Percentiles rank a stretch among this genome's conserved stretches.
Evolutionary conservation across 1,139 yeast genomes (phyloP).

Genomic region (Wickerhamomyces sp.): DNA sequence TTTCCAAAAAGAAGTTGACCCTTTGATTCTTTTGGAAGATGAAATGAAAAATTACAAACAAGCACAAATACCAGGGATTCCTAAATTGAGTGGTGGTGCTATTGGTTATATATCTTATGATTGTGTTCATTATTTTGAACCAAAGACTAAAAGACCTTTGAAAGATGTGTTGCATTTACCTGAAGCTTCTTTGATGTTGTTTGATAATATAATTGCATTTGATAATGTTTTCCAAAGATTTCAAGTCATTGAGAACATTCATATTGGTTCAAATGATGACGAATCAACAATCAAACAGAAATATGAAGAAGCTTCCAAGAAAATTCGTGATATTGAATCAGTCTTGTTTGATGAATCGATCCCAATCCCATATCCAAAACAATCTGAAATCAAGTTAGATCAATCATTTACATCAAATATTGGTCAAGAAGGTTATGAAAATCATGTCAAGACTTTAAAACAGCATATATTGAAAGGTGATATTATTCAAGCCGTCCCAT

Average conservation of each 20-base stretch:
- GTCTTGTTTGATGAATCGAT: slow-evolving; percentile 40
- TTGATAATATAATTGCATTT: slow-evolving; percentile 83
- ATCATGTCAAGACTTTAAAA: slow-evolving; percentile 69
- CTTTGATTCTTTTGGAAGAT: slow-evolving; percentile 64
- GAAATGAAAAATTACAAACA: slow-evolving; percentile 64
- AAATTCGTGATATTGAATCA: slow-evolving; percentile 53
- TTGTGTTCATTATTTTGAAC: slow-evolving; percentile 94
- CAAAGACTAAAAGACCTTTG: slow-evolving; percentile 69
- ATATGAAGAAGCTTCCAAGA: slow-evolving; percentile 50
- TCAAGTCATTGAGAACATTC: slow-evolving; percentile 80
- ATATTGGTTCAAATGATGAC: slow-evolving; percentile 36
- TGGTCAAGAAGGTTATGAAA: slow-evolving; percentile 90
- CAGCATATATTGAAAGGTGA: slow-evolving; percentile 85
- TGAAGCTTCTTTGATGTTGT: slow-evolving; percentile 87
- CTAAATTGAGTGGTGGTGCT: slow-evolving; percentile 91
- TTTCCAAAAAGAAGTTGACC: slow-evolving; percentile 61
- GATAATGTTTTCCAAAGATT: slow-evolving; percentile 93
- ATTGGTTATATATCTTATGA: slow-evolving; percentile 94
- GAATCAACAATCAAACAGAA: slow-evolving; percentile 39
- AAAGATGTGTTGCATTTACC: slow-evolving; percentile 81
- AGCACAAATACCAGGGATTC: slow-evolving; percentile 75
- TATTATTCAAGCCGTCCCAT: slow-evolving; percentile 95
- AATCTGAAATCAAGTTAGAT: slow-evolving; percentile 58
- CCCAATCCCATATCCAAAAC: slow-evolving; percentile 52
- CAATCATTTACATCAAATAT: slow-evolving; percentile 79